Evolutionary conservation across 2,329 filamentous ascomycete genomes (phyloP).

Genomic region (Escovopsis sp.): DNA sequence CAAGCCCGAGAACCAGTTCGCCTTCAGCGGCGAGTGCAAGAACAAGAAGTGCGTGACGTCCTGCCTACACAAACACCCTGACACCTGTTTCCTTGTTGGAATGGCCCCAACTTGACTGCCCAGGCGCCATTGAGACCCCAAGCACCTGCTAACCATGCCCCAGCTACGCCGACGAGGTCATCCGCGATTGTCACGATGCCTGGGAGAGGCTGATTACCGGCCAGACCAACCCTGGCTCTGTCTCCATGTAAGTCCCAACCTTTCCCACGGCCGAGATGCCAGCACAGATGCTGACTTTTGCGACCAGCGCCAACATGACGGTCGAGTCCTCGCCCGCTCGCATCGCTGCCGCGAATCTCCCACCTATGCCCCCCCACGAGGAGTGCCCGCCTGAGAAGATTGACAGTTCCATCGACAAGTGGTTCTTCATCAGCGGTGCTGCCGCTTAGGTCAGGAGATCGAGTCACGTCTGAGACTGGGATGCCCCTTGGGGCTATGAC

Average conservation of each 20-base stretch:
- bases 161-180: constrained; percentile 85
- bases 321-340: constrained; percentile 60
- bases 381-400: constrained; percentile 75
- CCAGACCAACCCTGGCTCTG: constrained; percentile 62
- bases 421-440: constrained; percentile 99
- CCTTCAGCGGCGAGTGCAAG: constrained; percentile 99
- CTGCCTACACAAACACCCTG: too few relatives aligned
- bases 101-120: too few relatives aligned
- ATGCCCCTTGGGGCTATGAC: too few relatives aligned
- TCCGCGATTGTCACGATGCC: constrained; percentile 89
- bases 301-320: constrained; percentile 69
- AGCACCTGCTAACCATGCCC: constrained; percentile 5
- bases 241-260: constrained; percentile 60
- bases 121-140: too few relatives aligned
- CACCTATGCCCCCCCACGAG: constrained; percentile 64
- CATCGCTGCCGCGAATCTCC: constrained; percentile 52
- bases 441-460: constrained; percentile 43
- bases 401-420: constrained; percentile 96
- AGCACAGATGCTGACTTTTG: constrained; percentile 27
- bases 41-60: constrained; percentile 79
- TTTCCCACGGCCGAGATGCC: constrained; percentile 39
- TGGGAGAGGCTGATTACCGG: constrained; percentile 94
- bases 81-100: too few relatives aligned
- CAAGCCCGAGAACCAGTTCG: constrained; percentile 99
- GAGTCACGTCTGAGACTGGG: too few relatives aligned